A percentile compares a stretch with the other conserved stretches of the same genome.
phyloP scores from a whole-genome alignment of 306 rosid species.

The Quercus agrifolia region DNA sequence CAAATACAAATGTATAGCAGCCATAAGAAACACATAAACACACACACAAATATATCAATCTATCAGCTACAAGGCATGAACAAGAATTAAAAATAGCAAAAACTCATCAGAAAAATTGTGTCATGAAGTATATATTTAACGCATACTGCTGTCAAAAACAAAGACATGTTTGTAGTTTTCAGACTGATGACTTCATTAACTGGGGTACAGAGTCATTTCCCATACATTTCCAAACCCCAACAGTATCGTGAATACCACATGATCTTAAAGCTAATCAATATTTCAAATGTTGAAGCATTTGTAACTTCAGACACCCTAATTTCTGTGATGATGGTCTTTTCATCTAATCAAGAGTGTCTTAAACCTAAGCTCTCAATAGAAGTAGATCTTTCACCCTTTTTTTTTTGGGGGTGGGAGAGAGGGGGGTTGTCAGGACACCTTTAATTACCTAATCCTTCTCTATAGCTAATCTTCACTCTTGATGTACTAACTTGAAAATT shows the following conservation, averaged over 20 bases:
- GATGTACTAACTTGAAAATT: background rate
- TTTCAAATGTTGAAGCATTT: constrained; percentile 6
- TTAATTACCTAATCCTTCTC: background rate
- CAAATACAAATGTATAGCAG: constrained; percentile 8
- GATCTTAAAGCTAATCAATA: background rate
- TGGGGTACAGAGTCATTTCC: background rate
- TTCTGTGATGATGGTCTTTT: constrained; percentile 1
- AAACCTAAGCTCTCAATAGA: background rate
- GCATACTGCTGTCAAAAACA: too few relatives aligned
- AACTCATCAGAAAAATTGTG: background rate
- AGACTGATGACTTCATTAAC: background rate
- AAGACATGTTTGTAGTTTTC: too few relatives aligned
- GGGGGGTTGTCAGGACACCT: background rate
- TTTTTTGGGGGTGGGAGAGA: too few relatives aligned
- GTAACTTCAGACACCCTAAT: constrained; percentile 15
- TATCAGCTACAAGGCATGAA: background rate
- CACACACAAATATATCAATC: background rate
- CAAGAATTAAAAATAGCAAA: background rate
- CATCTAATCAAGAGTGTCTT: constrained; percentile 6
- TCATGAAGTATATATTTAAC: too few relatives aligned
- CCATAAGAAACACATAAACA: background rate
- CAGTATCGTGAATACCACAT: background rate
- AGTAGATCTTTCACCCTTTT: background rate
- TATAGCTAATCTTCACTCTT: background rate
- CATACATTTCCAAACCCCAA: background rate